These are phyloP conservation scores for Gastrolobium bilobum DNA, from an alignment of 306 rosid genomes.

Conservation along the genomic window DNA sequence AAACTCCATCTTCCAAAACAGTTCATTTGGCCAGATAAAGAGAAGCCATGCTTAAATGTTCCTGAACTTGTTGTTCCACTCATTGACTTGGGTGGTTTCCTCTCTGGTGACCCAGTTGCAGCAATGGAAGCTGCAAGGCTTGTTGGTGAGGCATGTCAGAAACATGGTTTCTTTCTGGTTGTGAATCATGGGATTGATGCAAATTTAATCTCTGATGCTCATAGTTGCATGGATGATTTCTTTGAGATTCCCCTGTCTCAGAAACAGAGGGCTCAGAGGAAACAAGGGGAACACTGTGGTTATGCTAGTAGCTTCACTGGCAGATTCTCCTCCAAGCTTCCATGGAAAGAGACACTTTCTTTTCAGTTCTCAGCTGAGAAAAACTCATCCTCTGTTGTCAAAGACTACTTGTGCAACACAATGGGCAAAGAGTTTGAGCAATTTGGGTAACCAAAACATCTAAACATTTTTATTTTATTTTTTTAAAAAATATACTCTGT, in stretches of 20 bases:
- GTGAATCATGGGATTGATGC: constrained; percentile 81
- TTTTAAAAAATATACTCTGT: not conserved
- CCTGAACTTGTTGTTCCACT: constrained; percentile 77
- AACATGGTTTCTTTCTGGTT: constrained; percentile 90
- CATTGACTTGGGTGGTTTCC: constrained; percentile 70
- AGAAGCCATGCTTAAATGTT: constrained; percentile 64
- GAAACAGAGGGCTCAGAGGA: constrained; percentile 87
- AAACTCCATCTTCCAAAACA: constrained; percentile 70
- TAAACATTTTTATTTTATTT: not conserved
- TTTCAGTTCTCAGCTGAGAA: constrained; percentile 64
- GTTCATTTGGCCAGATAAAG: constrained; percentile 94
- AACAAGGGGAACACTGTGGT: constrained; percentile 87
- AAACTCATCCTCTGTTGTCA: constrained; percentile 50
- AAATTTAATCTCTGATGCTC: constrained; percentile 68
- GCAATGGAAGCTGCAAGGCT: constrained; percentile 61
- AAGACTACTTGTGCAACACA: constrained; percentile 59
- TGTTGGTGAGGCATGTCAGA: constrained; percentile 77
- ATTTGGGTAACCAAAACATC: constrained; percentile 65
- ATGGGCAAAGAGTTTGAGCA: constrained; percentile 71
- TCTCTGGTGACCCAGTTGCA: constrained; percentile 66
- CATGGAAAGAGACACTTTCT: constrained; percentile 95
- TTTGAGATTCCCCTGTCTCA: constrained; percentile 73
- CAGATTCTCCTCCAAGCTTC: constrained; percentile 88
- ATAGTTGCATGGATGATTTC: constrained; percentile 71
- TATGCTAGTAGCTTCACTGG: constrained; percentile 97